Evolutionary conservation across 345 rosid species (phyloP).

Genomic region (Abelmoschus esculentus): DNA sequence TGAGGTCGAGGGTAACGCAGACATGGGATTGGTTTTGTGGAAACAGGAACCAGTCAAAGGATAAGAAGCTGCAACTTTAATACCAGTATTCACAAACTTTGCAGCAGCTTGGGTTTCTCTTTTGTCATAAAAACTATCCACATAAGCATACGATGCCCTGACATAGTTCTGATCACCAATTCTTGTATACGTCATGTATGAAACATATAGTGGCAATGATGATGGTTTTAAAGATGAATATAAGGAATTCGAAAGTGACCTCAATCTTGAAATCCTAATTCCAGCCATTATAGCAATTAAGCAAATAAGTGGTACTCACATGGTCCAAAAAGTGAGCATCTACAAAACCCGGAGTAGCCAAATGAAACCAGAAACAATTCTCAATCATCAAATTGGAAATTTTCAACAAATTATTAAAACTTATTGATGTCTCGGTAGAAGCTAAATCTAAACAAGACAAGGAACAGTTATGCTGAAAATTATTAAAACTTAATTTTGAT

Average conservation of each 20-base stretch:
- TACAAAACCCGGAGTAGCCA: neutral
- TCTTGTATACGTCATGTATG: slow-evolving; percentile 12
- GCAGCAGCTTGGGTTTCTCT: slow-evolving; percentile 14
- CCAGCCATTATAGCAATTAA: slow-evolving; percentile 33
- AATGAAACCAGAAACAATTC: slow-evolving; percentile 3
- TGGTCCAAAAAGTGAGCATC: slow-evolving; percentile 11
- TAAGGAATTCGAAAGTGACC: slow-evolving; percentile 18
- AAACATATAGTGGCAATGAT: slow-evolving; percentile 8
- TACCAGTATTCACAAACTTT: slow-evolving; percentile 5
- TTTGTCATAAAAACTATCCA: slow-evolving; percentile 11
- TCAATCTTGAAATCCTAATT: slow-evolving; percentile 32
- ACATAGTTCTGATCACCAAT: slow-evolving; percentile 12
- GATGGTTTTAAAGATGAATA: neutral
- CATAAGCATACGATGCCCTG: slow-evolving; percentile 14
- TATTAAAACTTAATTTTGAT: too few species aligned
- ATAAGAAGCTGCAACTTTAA: slow-evolving; percentile 9
- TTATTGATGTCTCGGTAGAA: neutral
- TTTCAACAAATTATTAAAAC: neutral
- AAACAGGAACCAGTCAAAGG: neutral
- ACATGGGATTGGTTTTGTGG: slow-evolving; percentile 14
- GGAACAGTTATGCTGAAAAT: neutral
- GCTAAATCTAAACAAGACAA: neutral
- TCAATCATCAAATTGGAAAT: slow-evolving; percentile 11
- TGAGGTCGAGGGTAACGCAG: slow-evolving; percentile 16
- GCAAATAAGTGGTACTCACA: neutral